Conservation (phyloP, 768 basidiomycete species). For the Trametes villosa region DNA sequence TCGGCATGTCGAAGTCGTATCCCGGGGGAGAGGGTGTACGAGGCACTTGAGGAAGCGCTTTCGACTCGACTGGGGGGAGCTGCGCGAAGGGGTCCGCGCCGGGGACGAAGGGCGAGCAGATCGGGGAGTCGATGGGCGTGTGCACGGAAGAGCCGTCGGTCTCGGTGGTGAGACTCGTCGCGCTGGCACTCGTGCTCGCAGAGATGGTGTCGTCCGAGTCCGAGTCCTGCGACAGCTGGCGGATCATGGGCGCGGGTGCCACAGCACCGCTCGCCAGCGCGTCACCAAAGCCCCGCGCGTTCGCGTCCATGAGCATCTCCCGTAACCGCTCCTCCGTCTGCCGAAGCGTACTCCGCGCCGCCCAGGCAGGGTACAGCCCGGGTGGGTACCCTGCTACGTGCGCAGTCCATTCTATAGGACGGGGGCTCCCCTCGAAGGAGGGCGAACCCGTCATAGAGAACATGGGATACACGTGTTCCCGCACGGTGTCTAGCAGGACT, state of each 20-base stretch:
- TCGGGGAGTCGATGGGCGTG: slow-evolving; percentile 29
- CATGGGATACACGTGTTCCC: slow-evolving; percentile 50
- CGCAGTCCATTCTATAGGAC: slow-evolving; percentile 11
- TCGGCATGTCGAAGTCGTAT: slow-evolving; percentile 29
- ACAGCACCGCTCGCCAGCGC: not conserved
- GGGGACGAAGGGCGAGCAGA: slow-evolving; percentile 17
- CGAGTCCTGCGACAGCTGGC: not conserved
- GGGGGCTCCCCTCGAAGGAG: slow-evolving; percentile 1
- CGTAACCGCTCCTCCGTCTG: slow-evolving; percentile 43
- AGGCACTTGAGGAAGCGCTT: slow-evolving; percentile 13
- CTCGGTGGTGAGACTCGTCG: slow-evolving; percentile 27
- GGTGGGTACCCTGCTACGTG: slow-evolving; percentile 20
- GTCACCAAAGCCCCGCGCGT: slow-evolving; percentile 7
- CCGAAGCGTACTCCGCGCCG: slow-evolving; percentile 56
- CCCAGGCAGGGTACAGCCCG: slow-evolving; percentile 57
- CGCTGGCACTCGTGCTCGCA: slow-evolving; percentile 14
- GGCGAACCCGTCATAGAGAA: slow-evolving; percentile 14
- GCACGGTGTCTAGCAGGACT: slow-evolving; percentile 67
- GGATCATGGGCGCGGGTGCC: not conserved
- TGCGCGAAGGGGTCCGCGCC: slow-evolving; percentile 2
- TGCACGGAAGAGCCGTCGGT: slow-evolving; percentile 35
- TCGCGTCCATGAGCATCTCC: slow-evolving; percentile 21
- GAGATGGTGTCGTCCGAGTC: slow-evolving; percentile 18
- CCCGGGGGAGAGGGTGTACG: slow-evolving; percentile 25
- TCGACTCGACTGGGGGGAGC: not conserved